phyloP scores from a whole-genome alignment of 345 rosid genomes.

The Dipteronia dyeriana region DNA sequence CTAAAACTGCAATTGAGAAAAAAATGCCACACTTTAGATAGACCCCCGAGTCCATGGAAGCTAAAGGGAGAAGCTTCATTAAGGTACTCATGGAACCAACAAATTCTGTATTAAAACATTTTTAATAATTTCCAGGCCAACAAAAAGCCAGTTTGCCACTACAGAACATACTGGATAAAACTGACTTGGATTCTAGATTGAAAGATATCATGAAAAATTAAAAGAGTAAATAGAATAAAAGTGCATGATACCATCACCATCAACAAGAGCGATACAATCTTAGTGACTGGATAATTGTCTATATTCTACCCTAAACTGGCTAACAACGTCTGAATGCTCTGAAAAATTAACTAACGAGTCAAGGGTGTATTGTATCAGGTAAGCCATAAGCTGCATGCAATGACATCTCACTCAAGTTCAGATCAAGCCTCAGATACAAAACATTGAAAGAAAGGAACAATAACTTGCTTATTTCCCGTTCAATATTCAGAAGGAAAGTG shows the following conservation, averaged over 20 bases:
- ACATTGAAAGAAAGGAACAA: not conserved
- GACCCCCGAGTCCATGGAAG: constrained; percentile 7
- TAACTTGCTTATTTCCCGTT: not conserved
- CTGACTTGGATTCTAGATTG: not conserved
- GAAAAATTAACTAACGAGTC: not conserved
- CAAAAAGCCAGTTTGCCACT: not conserved
- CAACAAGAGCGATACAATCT: constrained; percentile 2
- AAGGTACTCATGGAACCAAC: not conserved
- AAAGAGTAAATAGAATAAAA: not conserved
- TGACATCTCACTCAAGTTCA: constrained; percentile 5
- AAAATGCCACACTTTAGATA: not conserved
- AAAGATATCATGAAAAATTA: not conserved
- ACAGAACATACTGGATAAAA: not conserved
- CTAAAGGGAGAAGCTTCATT: constrained; percentile 5
- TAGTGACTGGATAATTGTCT: not conserved
- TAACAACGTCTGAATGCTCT: not conserved
- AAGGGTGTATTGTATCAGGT: not conserved
- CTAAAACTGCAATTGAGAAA: constrained; percentile 65
- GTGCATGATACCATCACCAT: constrained; percentile 1
- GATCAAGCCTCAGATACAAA: not conserved
- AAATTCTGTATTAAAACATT: not conserved
- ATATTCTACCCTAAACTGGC: not conserved
- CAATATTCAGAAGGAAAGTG: not conserved
- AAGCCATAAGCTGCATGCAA: not conserved
- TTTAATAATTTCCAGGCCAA: not conserved